phyloP scores from a whole-genome alignment of 225 moss, liverwort and hornwort genomes.

The Rhytidiadelphus loreus region DNA sequence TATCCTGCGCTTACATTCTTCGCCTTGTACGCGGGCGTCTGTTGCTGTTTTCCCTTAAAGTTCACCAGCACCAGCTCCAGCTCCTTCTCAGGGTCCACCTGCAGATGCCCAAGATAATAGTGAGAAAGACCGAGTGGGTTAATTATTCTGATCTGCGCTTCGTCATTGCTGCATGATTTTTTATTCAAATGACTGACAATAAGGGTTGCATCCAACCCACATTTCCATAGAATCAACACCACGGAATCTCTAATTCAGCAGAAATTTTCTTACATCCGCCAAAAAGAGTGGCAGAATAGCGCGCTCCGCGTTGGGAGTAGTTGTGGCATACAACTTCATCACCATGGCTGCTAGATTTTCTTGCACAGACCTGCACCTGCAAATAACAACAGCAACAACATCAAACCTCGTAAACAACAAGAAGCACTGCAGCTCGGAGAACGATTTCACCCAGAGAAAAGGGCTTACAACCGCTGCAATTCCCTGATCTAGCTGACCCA shows the following conservation, averaged over 20 bases:
- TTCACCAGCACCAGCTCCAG: slow-evolving; percentile 15
- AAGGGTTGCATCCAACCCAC: too few species aligned
- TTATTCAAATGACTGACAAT: neutral
- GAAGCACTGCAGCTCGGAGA: neutral
- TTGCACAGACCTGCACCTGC: neutral
- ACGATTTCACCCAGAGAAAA: neutral
- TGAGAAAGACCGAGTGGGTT: neutral
- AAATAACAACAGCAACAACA: neutral
- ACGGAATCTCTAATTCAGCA: neutral
- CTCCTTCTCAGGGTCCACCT: slow-evolving; percentile 28
- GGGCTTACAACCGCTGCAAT: too few species aligned
- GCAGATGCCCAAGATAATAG: neutral
- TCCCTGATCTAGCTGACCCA: neutral
- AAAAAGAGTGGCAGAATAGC: slow-evolving; percentile 10
- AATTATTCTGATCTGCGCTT: neutral
- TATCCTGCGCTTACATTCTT: slow-evolving; percentile 11
- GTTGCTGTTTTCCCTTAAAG: neutral
- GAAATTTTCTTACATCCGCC: neutral
- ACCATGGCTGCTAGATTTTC: slow-evolving; percentile 9
- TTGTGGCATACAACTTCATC: slow-evolving; percentile 12
- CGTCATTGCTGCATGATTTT: neutral
- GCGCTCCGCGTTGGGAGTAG: neutral
- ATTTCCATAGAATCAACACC: neutral
- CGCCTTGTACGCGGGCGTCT: neutral
- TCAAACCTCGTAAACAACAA: neutral